A percentile compares a stretch with the other conserved stretches of the same genome.
phyloP scores from a whole-genome alignment of 768 basidiomycete genomes.

The Omphalotus guepiniiformis region DNA sequence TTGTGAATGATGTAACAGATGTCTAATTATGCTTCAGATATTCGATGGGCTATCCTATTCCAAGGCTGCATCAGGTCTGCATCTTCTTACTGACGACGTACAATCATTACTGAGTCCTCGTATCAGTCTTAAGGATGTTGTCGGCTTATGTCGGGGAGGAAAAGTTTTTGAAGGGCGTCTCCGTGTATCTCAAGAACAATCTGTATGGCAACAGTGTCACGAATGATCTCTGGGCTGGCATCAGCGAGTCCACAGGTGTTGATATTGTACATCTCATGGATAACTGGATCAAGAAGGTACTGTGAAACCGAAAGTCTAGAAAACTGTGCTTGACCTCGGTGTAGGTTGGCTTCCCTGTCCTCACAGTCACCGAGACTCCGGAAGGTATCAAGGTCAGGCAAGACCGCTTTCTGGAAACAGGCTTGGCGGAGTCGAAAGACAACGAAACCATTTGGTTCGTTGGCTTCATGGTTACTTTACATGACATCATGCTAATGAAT shows the following conservation, averaged over 20 bases:
- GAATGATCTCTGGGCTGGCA: constrained; percentile 64
- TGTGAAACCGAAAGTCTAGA: background rate
- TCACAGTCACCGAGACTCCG: constrained; percentile 57
- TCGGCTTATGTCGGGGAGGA: constrained; percentile 64
- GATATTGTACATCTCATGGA: constrained; percentile 64
- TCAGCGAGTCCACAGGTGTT: constrained; percentile 53
- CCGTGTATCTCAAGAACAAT: constrained; percentile 67
- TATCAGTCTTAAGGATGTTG: constrained; percentile 64
- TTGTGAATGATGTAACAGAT: background rate
- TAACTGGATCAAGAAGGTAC: constrained; percentile 62
- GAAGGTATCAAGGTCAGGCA: constrained; percentile 59
- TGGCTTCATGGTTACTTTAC: background rate
- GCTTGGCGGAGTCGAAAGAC: constrained; percentile 56
- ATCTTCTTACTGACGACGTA: background rate
- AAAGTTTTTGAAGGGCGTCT: constrained; percentile 61
- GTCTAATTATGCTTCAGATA: constrained; percentile 35
- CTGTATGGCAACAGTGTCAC: constrained; percentile 64
- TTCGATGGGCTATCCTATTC: constrained; percentile 67
- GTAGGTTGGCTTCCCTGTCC: constrained; percentile 68
- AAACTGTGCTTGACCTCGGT: background rate
- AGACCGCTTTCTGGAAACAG: constrained; percentile 71
- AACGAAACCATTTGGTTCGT: constrained; percentile 64
- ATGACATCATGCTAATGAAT: background rate
- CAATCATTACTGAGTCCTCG: background rate
- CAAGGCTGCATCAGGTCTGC: constrained; percentile 49